Evolutionary conservation across 1,139 yeast genomes (phyloP).

Genomic region (Pichia cactophila): DNA sequence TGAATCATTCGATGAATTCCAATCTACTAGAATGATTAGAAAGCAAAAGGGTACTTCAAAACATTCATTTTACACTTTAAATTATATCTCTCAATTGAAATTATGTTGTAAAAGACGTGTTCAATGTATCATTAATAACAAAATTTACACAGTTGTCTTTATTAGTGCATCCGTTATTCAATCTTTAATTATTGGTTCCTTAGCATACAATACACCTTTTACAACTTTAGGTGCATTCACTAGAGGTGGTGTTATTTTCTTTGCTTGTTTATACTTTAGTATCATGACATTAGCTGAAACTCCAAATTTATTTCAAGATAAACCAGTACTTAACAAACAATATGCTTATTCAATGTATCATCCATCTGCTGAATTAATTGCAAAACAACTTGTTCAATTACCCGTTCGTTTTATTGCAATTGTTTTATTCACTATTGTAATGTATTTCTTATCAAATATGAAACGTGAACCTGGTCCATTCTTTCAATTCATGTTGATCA

Average conservation of each 20-base stretch:
- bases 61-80: constrained; percentile 38
- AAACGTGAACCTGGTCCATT: constrained; percentile 37
- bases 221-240: constrained; percentile 33
- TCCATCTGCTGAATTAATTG: constrained; percentile 42
- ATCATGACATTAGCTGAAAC: constrained; percentile 38
- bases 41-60: constrained; percentile 31
- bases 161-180: constrained; percentile 42
- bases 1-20: constrained; percentile 27
- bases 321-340: constrained; percentile 39
- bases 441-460: constrained; percentile 37
- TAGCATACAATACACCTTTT: constrained; percentile 31
- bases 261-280: constrained; percentile 38
- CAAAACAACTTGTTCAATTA: constrained; percentile 34
- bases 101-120: constrained; percentile 40
- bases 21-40: constrained; percentile 27
- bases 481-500: constrained; percentile 35
- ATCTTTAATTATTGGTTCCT: constrained; percentile 34
- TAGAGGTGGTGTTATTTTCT: constrained; percentile 36
- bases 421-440: constrained; percentile 30
- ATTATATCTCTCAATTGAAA: constrained; percentile 37
- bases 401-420: constrained; percentile 33
- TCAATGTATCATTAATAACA: constrained; percentile 42
- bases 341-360: constrained; percentile 36
- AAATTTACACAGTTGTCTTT: constrained; percentile 38
- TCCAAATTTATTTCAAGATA: constrained; percentile 34